Base-by-base conservation (phyloP, 345 rosid species). In the Balakata baccata region DNA sequence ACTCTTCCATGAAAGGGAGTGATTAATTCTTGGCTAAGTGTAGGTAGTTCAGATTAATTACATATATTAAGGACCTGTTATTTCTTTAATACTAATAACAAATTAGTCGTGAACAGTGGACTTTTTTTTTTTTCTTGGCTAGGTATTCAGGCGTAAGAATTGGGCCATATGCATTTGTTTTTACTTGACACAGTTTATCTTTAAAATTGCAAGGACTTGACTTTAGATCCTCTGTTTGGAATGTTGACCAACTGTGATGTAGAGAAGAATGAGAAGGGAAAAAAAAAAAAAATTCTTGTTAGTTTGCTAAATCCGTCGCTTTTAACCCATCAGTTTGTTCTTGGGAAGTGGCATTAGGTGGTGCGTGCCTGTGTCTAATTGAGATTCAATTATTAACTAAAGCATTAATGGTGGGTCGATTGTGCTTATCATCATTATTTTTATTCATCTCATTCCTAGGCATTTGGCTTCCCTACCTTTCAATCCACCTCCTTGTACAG, bases 181-280 rank as follows among this genome's bases (percentile, higher is more conserved):
- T 14, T 8, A 16, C 18, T 1, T 56, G 34, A 29, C 34, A 29
- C 34, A 29, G 4, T 18, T 17, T 38, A n/a, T 53, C 34, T 25
- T 78, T 76, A 54, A 58, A 22, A 22, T 64, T 14, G 34, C 2
- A 22, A 12, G 60, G 81, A 77, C 5, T 73, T 71, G 82, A 80
- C 78, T 70, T 73, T 72, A 64, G 82, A 79, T 76, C 74, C 74
- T 75, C 59, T 72, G 4, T 23, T 71, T 38, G 71, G 73, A 71
- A 71, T 50, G 29, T 64, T 68, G 81, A 70, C 73, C 68, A 45
- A 70, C 52, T 53, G 43, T 18, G 6, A 34, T 61, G 14, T 37
- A 29, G 16, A 59, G 5, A 23, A 59, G 41, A n/a, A n/a, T n/a
- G n/a, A n/a, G n/a, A n/a, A 23, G 16, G 56, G 56, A 51, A 51